phyloP scores from a whole-genome alignment of 805 yeast species.

The Helenozyma rhizophorensis region DNA sequence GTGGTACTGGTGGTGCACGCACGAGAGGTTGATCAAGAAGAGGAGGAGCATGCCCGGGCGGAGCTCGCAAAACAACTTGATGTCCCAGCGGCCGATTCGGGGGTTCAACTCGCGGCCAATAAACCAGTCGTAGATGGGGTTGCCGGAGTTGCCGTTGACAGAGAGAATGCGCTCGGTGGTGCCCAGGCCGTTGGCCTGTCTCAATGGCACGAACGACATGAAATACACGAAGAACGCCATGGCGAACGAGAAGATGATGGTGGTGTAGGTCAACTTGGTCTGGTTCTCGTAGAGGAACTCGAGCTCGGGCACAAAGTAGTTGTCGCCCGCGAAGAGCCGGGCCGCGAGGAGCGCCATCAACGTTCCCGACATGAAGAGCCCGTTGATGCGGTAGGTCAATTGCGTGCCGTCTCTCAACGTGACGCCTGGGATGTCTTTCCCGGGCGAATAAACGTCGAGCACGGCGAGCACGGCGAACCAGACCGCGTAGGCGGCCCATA shows the following conservation, averaged over 20 bases:
- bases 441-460: conserved; percentile 68
- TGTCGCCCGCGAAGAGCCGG: conserved; percentile 46
- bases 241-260: conserved; percentile 59
- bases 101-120: conserved; percentile 97
- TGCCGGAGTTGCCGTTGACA: conserved; percentile 80
- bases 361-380: conserved; percentile 49
- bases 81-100: conserved; percentile 76
- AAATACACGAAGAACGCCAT: conserved; percentile 65
- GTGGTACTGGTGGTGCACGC: conserved; percentile 76
- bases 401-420: conserved; percentile 69
- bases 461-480: conserved; percentile 71
- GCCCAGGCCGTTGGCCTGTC: conserved; percentile 45
- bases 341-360: conserved; percentile 38
- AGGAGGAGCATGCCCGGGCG: conserved; percentile 92
- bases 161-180: conserved; percentile 73
- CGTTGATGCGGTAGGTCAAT: conserved; percentile 78
- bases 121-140: conserved; percentile 82
- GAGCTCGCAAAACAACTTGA: conserved; percentile 88
- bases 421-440: conserved; percentile 59
- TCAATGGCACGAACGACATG: conserved; percentile 60
- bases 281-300: conserved; percentile 68
- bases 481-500: conserved; percentile 60
- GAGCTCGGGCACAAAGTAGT: conserved; percentile 70
- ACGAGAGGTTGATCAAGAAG: conserved; percentile 72
- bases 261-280: conserved; percentile 56